Conservation (phyloP, 305 asterid species). For the Fraxinus sp. region DNA sequence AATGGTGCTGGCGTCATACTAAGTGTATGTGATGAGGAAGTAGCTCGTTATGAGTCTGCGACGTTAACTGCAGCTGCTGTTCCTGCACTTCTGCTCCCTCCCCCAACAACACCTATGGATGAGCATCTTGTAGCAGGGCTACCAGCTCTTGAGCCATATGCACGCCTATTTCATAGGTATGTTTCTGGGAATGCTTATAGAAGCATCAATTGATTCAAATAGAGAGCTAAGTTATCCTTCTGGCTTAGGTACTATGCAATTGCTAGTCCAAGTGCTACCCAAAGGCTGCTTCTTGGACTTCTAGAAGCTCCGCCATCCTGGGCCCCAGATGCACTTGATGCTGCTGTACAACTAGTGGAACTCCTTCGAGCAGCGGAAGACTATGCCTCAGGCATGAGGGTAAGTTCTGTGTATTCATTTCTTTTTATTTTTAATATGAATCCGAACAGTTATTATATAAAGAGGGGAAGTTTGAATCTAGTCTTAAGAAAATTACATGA, state of each 20-base stretch:
- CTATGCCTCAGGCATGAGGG: conserved; percentile 95
- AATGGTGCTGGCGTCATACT: conserved; percentile 99
- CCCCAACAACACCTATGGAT: conserved; percentile 97
- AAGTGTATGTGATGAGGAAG: conserved; percentile 99
- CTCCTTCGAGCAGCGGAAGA: conserved; percentile 99
- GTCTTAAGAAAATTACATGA: background rate
- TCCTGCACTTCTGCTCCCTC: conserved; percentile 98
- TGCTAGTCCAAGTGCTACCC: conserved; percentile 99
- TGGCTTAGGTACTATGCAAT: conserved; percentile 82
- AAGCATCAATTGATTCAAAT: conserved; percentile 17
- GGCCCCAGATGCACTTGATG: conserved; percentile 99
- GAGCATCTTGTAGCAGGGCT: conserved; percentile 99
- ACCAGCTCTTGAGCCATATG: conserved; percentile 99
- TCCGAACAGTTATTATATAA: background rate
- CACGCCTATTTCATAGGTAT: conserved; percentile 92
- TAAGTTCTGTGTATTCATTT: conserved; percentile 29
- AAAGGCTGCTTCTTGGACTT: conserved; percentile 96
- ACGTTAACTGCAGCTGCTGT: conserved; percentile 96
- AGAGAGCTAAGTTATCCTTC: conserved; percentile 32
- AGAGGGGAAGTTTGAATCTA: background rate
- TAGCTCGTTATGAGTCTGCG: conserved; percentile 93
- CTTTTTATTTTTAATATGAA: background rate
- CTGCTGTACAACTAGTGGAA: conserved; percentile 98
- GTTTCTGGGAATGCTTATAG: conserved; percentile 20
- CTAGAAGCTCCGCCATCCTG: conserved; percentile 99